Percentiles rank a stretch among this genome's conserved stretches.
phyloP scores from a whole-genome alignment of 2,329 filamentous ascomycete species.

The Pestalotiopsis fici region DNA sequence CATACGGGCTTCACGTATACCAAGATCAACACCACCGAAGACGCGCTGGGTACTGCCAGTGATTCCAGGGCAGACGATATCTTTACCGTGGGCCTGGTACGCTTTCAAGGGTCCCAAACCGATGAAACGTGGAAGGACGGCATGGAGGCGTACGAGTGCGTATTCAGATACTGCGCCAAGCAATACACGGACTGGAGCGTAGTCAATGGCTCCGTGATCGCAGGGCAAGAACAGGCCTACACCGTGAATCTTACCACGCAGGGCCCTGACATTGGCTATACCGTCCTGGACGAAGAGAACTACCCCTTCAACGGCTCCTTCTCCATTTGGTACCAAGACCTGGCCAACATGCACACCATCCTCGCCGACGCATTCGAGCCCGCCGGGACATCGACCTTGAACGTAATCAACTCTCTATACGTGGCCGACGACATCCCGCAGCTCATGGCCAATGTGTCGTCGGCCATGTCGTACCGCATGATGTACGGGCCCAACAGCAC shows the following conservation, averaged over 20 bases:
- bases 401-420: background rate
- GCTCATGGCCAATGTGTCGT: background rate
- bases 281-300: background rate
- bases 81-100: background rate
- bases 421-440: background rate
- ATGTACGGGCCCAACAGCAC: conserved; percentile 5
- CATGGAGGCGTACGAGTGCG: background rate
- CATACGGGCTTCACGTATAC: background rate
- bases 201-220: background rate
- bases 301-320: background rate
- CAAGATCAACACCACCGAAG: background rate
- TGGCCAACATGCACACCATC: background rate
- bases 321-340: background rate
- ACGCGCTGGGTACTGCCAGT: background rate
- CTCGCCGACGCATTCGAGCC: background rate
- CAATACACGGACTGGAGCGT: background rate
- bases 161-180: background rate
- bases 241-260: background rate
- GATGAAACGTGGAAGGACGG: background rate
- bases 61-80: background rate
- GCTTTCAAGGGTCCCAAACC: background rate
- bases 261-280: background rate
- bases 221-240: background rate
- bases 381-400: background rate
- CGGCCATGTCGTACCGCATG: conserved; percentile 2